Percentiles rank a stretch among this genome's conserved stretches.
Conservation (phyloP, 768 basidiomycete species). For the Tulasnella calospora region DNA sequence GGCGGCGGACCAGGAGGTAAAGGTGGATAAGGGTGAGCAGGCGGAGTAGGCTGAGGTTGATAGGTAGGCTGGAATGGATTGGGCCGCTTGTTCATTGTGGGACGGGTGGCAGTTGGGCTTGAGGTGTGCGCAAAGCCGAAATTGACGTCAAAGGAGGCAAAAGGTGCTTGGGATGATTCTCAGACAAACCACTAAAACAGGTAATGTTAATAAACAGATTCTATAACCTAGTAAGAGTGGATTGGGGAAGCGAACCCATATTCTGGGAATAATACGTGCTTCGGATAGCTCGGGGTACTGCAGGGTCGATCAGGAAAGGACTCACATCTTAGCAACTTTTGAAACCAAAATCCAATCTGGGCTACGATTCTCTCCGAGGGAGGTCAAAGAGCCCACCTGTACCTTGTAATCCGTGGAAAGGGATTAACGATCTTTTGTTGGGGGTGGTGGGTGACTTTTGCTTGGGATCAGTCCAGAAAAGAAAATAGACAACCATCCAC, state of each 20-base stretch:
- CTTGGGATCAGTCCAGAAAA: conserved; percentile 11
- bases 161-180: background rate
- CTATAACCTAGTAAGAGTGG: background rate
- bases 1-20: conserved; percentile 25
- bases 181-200: background rate
- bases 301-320: background rate
- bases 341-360: background rate
- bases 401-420: background rate
- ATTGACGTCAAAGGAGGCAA: conserved; percentile 7
- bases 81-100: conserved; percentile 29
- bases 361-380: background rate
- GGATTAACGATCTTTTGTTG: background rate
- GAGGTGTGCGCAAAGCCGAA: background rate
- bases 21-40: conserved; percentile 21
- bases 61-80: conserved; percentile 29
- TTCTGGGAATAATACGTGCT: background rate
- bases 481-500: background rate
- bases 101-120: background rate
- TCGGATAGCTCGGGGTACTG: background rate
- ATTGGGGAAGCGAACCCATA: background rate
- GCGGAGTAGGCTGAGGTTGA: conserved; percentile 20
- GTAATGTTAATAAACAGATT: background rate
- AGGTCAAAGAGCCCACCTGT: background rate
- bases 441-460: conserved; percentile 11
- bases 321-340: background rate